phyloP scores from a whole-genome alignment of 352 stramenopile species.

The Saprolegnia diclina region DNA sequence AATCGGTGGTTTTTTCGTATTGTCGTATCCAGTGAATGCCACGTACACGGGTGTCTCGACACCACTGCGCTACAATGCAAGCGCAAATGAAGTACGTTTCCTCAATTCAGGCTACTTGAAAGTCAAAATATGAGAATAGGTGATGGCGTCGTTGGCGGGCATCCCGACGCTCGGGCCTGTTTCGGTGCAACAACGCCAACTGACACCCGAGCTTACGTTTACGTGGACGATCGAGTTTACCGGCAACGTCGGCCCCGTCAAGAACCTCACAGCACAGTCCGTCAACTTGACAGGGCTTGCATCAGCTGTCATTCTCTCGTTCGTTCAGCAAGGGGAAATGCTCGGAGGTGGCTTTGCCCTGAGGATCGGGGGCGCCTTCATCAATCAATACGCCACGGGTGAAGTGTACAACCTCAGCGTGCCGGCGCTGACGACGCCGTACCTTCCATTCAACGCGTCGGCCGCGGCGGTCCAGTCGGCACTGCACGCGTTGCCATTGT shows the following conservation, averaged over 20 bases:
- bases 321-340: slow-evolving; percentile 44
- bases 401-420: slow-evolving; percentile 44
- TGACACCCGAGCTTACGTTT: slow-evolving; percentile 52
- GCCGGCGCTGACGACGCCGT: slow-evolving; percentile 38
- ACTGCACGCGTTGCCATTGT: slow-evolving; percentile 40
- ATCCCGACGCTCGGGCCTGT: slow-evolving; percentile 56
- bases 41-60: slow-evolving; percentile 29
- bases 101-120: neutral
- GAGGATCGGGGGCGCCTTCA: slow-evolving; percentile 57
- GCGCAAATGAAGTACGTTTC: slow-evolving; percentile 25
- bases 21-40: slow-evolving; percentile 42
- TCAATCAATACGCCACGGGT: slow-evolving; percentile 38
- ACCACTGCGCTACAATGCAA: slow-evolving; percentile 55
- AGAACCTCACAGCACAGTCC: slow-evolving; percentile 33
- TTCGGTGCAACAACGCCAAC: slow-evolving; percentile 31
- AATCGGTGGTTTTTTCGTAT: slow-evolving; percentile 45
- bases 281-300: slow-evolving; percentile 50
- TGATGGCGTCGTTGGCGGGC: slow-evolving; percentile 32
- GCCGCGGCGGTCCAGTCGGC: slow-evolving; percentile 31
- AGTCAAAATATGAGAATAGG: neutral
- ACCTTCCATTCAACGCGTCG: slow-evolving; percentile 40
- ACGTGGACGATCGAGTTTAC: slow-evolving; percentile 62
- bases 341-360: slow-evolving; percentile 45
- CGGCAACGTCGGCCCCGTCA: slow-evolving; percentile 54
- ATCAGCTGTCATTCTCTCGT: slow-evolving; percentile 34